Evolutionary conservation across 1,284 basidiomycete species (phyloP), one percentile per base, ranked within the genome.

Genomic region (Ustilago lituana): DNA sequence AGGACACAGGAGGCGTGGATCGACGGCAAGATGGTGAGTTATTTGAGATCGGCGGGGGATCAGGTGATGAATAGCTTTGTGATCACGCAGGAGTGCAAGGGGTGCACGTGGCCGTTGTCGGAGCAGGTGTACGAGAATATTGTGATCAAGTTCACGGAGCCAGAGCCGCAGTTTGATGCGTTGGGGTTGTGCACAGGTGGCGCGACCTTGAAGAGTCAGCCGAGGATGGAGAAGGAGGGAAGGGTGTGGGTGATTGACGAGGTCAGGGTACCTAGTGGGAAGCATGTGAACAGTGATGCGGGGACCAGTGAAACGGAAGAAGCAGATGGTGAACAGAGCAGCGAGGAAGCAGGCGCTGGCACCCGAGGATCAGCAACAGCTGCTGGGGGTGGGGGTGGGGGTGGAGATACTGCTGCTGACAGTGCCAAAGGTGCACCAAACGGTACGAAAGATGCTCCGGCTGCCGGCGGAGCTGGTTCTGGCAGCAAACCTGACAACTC

Each of bases 51-150:
- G 1, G 60, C 66, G 4, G 66, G 66, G 1, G 60, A 69, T 27
- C 66, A 69, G 56, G 33, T 63, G 29, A 69, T 69, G 66, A 69
- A 69, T 23, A 63, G 60, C 29, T 69, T 69, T 31, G 66, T 69
- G 6, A 69, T 69, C 22, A 69, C 66, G 9, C 66, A 69, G 41
- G 66, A 69, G 56, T 69, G 66, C 23, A 69, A 69, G 32, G 31
- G 33, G 0, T 69, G 66, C 32, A 31, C 27, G 2, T 69, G 66
- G 66, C 66, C 66, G 8, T 20, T 59, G 36, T 38, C 41, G 17
- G 60, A 59, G 32, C 66, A 69, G 56, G 47, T 58, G 22, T 69
- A 69, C 19, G 45, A 49, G 24, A 59, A 63, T 32, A 63, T 63
- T 23, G 19, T 39, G 22, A 54, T 69, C 29, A 52, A 51, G 40